A percentile compares a stretch with the other conserved stretches of the same genome.
Conservation (phyloP, 106 monocot species). For the Triglochin maritima region DNA sequence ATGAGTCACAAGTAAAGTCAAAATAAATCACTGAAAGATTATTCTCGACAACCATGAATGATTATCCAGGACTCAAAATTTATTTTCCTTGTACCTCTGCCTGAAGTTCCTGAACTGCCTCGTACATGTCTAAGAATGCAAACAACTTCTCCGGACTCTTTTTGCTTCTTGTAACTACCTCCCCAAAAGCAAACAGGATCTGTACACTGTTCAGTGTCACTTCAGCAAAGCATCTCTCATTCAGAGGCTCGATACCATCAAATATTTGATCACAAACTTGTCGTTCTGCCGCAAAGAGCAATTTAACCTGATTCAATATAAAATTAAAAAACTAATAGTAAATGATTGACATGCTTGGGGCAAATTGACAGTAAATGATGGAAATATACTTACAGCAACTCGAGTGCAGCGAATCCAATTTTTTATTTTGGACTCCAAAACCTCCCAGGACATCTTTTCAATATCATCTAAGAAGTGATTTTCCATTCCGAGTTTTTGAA, state of each 20-base stretch:
- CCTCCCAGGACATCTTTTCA: slow-evolving; percentile 61
- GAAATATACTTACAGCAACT: slow-evolving; percentile 40
- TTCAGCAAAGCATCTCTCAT: slow-evolving; percentile 71
- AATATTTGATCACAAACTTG: slow-evolving; percentile 86
- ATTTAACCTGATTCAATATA: slow-evolving; percentile 64
- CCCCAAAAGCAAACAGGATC: slow-evolving; percentile 82
- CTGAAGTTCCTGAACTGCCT: slow-evolving; percentile 84
- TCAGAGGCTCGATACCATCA: slow-evolving; percentile 44
- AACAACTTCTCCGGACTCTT: slow-evolving; percentile 86
- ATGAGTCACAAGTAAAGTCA: no score
- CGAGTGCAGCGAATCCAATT: slow-evolving; percentile 66
- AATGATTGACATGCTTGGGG: not conserved
- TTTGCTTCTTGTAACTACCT: slow-evolving; percentile 73
- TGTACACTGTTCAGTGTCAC: slow-evolving; percentile 46
- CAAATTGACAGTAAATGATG: not conserved
- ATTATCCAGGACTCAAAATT: no score
- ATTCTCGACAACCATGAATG: no score
- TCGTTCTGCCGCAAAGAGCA: slow-evolving; percentile 75
- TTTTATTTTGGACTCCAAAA: slow-evolving; percentile 59
- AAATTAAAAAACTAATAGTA: not conserved
- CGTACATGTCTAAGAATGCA: slow-evolving; percentile 92
- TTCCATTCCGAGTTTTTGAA: slow-evolving; percentile 54
- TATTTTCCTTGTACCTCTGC: slow-evolving; percentile 37
- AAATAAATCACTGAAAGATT: no score
- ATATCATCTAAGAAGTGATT: slow-evolving; percentile 58